Base-by-base conservation (phyloP, 371 early-diverging fungal species). In the Mucor racemosus region DNA sequence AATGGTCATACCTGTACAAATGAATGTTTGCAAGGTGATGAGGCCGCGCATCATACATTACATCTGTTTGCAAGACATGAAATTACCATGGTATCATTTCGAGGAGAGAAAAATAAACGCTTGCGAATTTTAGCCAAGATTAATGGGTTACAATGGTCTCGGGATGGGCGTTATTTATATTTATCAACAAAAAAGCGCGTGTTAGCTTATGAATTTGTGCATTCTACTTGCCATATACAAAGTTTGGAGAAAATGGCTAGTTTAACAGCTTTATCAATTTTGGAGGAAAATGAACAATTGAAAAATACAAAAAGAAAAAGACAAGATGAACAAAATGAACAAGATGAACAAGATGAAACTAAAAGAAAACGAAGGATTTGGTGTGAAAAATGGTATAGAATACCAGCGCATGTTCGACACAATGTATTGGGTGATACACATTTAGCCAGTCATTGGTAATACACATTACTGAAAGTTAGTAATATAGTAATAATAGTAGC, bases 91-190 rank as follows among this genome's bases (percentile, higher is more conserved):
- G 68, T 85, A 4, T 81, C 88, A 4, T 88, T 86, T 64, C 75
- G 86, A 15, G 88, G 88, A 5, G 84, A 88, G 63, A 68, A 68
- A 21, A 75, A 86, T 41, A 68, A 65, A 42, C 69, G 76, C 7
- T 59, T 88, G 8, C 75, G 88, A 2, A 88, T 88, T 33, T 61
- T 86, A n/a, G 86, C 85, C 21, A 80, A 77, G 19, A 82, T 88
- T 56, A 86, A 86, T 42, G 88, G 88, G 5, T 67, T 86, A 9
- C 80, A 83, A 3, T 88, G 88, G 88, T 84, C 85, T 10, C 65
- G 68, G 8, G 82, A 86, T 66, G 88, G 88, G 0, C 71, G 75
- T 2, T 73, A 80, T 55, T 64, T 88, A 10, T 86, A 85, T 60
- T 82, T 87, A 13, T 75, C 88, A 0, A 86, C 88, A 1, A 77